Evolutionary conservation across 768 basidiomycete species (phyloP).

Genomic region (Crepidotus variabilis): DNA sequence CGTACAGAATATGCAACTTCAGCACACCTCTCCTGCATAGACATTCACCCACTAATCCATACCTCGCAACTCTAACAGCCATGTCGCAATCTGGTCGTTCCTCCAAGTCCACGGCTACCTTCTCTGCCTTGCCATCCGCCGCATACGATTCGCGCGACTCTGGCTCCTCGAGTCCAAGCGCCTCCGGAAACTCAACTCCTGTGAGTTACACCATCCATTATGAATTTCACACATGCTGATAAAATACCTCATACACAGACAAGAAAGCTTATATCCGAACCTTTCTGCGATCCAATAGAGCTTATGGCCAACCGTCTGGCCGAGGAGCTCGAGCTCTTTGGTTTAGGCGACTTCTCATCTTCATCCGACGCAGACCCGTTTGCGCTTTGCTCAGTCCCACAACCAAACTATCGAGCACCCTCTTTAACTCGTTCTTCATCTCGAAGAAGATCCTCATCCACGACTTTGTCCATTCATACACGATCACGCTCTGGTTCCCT

Average conservation of each 20-base stretch:
- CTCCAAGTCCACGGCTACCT: conserved; percentile 20
- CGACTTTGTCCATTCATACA: conserved; percentile 15
- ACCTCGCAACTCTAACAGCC: neutral
- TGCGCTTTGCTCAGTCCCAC: neutral
- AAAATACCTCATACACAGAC: neutral
- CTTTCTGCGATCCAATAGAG: conserved; percentile 23
- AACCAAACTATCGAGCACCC: neutral
- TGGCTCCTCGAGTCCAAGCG: conserved; percentile 11
- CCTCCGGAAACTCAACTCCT: conserved; percentile 16
- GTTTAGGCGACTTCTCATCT: conserved; percentile 12
- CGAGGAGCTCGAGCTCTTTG: conserved; percentile 12
- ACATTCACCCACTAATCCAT: neutral
- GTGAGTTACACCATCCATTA: conserved; percentile 10
- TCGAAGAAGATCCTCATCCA: conserved; percentile 6
- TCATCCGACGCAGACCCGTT: conserved; percentile 16
- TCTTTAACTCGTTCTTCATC: neutral
- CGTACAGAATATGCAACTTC: neutral
- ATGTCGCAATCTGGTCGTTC: conserved; percentile 18
- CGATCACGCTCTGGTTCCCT: conserved; percentile 21
- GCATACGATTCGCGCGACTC: conserved; percentile 33
- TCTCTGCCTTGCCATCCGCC: conserved; percentile 21
- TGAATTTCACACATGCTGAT: neutral
- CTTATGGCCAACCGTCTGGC: conserved; percentile 25
- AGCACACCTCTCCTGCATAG: too few species aligned
- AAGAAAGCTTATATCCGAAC: conserved; percentile 19